Percentiles rank a stretch among this genome's conserved stretches.
phyloP scores from a whole-genome alignment of 345 rosid species.

The Limnanthes douglasii region DNA sequence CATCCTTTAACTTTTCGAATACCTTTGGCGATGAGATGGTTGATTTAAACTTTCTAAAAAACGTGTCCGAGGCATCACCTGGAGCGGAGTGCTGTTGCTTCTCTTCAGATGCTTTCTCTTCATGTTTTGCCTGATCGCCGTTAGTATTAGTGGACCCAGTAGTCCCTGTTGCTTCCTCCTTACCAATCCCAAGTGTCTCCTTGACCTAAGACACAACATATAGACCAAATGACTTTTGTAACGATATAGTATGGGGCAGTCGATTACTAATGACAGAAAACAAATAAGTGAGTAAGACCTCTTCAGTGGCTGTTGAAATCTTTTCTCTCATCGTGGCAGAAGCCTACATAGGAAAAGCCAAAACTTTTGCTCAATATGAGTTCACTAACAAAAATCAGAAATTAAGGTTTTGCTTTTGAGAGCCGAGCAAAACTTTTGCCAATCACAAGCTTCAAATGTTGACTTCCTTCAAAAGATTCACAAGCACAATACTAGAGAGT shows the following conservation, averaged over 20 bases:
- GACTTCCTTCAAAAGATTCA: no score
- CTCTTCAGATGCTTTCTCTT: conserved; percentile 29
- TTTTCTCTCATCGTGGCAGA: conserved; percentile 67
- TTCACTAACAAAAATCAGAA: no score
- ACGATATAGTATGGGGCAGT: neutral
- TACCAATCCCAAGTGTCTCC: conserved; percentile 43
- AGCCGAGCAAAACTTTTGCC: no score
- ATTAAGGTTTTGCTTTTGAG: no score
- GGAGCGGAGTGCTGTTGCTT: conserved; percentile 28
- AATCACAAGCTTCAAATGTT: no score
- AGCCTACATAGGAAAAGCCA: conserved; percentile 33
- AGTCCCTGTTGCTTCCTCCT: conserved; percentile 30
- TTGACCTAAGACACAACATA: conserved; percentile 37
- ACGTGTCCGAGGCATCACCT: conserved; percentile 29
- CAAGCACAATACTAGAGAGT: no score
- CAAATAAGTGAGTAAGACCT: conserved; percentile 27
- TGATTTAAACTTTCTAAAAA: conserved; percentile 56
- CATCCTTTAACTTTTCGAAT: conserved; percentile 43
- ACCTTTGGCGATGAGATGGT: conserved; percentile 53
- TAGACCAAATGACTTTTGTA: neutral
- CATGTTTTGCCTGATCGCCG: conserved; percentile 15
- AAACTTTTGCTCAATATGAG: no score
- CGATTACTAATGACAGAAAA: conserved; percentile 4
- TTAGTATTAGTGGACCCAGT: conserved; percentile 24
- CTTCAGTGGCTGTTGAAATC: conserved; percentile 72